These are phyloP conservation scores for Sugiyamaella americana DNA, from an alignment of 805 yeast genomes.

Conservation along the genomic window DNA sequence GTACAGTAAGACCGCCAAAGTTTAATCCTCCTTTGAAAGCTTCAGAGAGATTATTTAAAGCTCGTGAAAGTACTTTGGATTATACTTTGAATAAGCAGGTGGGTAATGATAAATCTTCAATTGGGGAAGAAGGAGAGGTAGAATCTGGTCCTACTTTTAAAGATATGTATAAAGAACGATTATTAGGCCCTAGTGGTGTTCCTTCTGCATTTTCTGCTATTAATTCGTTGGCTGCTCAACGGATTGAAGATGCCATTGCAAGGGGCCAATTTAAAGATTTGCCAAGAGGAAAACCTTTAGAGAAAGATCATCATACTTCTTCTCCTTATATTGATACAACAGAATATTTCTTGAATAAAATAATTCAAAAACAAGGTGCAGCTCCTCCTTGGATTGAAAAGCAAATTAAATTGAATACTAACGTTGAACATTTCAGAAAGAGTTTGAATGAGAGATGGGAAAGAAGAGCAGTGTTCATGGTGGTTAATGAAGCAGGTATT, in stretches of 20 bases:
- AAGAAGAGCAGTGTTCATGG: conserved; percentile 6
- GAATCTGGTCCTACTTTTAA: conserved; percentile 45
- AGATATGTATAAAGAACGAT: conserved; percentile 55
- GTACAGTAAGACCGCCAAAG: conserved; percentile 8
- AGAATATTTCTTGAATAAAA: conserved; percentile 74
- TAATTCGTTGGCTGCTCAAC: conserved; percentile 63
- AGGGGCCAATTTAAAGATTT: conserved; percentile 63
- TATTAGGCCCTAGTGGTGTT: conserved; percentile 33
- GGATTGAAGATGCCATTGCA: conserved; percentile 66
- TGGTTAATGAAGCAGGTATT: background rate
- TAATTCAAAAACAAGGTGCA: conserved; percentile 64
- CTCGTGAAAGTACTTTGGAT: conserved; percentile 61
- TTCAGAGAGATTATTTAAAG: conserved; percentile 44
- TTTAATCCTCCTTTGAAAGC: conserved; percentile 21
- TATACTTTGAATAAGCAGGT: conserved; percentile 46
- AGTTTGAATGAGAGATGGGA: conserved; percentile 24
- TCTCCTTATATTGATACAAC: conserved; percentile 59
- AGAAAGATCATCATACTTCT: conserved; percentile 34
- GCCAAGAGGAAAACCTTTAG: conserved; percentile 59
- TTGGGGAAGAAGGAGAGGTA: conserved; percentile 26
- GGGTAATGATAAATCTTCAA: conserved; percentile 23
- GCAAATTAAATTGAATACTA: conserved; percentile 50
- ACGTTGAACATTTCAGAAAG: conserved; percentile 43
- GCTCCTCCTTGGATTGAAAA: conserved; percentile 89
- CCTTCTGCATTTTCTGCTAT: conserved; percentile 35